These are phyloP conservation scores for Alternaria ventricosa DNA, from an alignment of 2,329 filamentous ascomycete species.

Conservation along the genomic window DNA sequence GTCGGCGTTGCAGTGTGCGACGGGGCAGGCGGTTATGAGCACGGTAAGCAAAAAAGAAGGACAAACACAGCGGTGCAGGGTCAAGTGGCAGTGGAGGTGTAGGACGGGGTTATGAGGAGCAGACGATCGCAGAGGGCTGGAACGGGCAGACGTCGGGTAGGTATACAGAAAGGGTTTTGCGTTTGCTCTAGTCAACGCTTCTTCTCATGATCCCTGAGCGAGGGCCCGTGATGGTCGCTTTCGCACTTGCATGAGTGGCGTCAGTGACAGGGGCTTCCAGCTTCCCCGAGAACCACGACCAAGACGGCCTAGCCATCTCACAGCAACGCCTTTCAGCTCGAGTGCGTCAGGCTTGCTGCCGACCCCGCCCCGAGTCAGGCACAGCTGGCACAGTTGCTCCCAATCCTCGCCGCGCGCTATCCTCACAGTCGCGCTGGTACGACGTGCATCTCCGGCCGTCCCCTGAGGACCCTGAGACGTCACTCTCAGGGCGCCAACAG, in stretches of 20 bases:
- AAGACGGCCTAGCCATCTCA: slow-evolving; percentile 1
- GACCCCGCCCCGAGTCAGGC: slow-evolving; percentile 12
- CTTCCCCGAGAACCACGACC: slow-evolving; percentile 24
- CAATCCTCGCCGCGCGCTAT: background rate
- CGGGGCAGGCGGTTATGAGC: background rate
- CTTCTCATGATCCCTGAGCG: slow-evolving; percentile 7
- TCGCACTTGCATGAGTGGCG: slow-evolving; percentile 17
- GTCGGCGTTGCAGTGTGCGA: slow-evolving; percentile 18
- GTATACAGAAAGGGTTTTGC: slow-evolving; percentile 34
- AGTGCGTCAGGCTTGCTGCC: slow-evolving; percentile 7
- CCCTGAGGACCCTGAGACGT: slow-evolving; percentile 19
- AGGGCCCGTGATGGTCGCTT: slow-evolving; percentile 14
- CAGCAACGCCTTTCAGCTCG: slow-evolving; percentile 8
- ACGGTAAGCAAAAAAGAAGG: slow-evolving; percentile 23
- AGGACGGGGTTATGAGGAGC: slow-evolving; percentile 19
- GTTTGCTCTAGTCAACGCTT: slow-evolving; percentile 24
- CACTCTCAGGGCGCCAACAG: slow-evolving; percentile 9
- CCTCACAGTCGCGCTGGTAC: background rate
- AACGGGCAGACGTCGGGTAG: slow-evolving; percentile 19
- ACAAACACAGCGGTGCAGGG: slow-evolving; percentile 23
- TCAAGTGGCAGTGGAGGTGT: slow-evolving; percentile 5
- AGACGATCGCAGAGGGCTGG: slow-evolving; percentile 15
- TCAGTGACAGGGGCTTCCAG: slow-evolving; percentile 26
- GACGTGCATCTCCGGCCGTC: background rate
- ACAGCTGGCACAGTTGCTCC: background rate